A percentile compares a stretch with the other conserved stretches of the same genome.
phyloP scores from a whole-genome alignment of 1,284 basidiomycete genomes.

The Moniliella sp. region DNA sequence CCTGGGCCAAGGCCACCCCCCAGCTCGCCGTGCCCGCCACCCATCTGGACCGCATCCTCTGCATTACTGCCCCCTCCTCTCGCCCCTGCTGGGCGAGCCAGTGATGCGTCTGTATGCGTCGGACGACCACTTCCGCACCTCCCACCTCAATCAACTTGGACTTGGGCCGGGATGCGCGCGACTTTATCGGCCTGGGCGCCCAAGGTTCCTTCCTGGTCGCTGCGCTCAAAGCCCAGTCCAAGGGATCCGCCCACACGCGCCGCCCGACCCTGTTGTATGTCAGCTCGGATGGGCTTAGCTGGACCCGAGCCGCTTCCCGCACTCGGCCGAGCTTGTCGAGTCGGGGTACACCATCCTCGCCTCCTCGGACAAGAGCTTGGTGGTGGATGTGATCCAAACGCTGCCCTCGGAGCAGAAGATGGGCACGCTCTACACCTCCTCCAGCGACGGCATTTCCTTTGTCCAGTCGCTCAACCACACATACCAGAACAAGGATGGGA shows the following conservation, averaged over 20 bases:
- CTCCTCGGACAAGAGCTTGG: constrained; percentile 69
- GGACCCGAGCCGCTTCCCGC: constrained; percentile 45
- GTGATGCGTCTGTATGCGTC: constrained; percentile 16
- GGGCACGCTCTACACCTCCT: constrained; percentile 79
- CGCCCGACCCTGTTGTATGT: constrained; percentile 25
- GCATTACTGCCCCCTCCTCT: constrained; percentile 12
- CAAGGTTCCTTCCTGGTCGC: constrained; percentile 22
- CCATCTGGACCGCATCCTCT: constrained; percentile 18
- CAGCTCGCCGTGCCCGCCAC: constrained; percentile 9
- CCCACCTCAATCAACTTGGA: constrained; percentile 14
- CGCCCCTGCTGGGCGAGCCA: constrained; percentile 3
- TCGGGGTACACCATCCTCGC: constrained; percentile 91
- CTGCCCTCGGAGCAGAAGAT: constrained; percentile 1
- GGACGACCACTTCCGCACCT: constrained; percentile 23
- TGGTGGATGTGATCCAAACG: constrained; percentile 54
- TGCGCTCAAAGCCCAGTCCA: constrained; percentile 17
- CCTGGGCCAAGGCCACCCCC: constrained; percentile 24
- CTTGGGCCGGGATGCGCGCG: constrained; percentile 18
- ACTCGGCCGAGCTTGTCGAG: constrained; percentile 57
- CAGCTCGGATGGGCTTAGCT: constrained; percentile 15
- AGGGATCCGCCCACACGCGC: constrained; percentile 6
- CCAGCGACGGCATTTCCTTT: constrained; percentile 82
- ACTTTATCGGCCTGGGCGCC: constrained; percentile 23
- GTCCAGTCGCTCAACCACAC: constrained; percentile 75
- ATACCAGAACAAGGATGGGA: constrained; percentile 64